Conservation (phyloP, 169 alveolate genomes). For the Theileria equi region DNA sequence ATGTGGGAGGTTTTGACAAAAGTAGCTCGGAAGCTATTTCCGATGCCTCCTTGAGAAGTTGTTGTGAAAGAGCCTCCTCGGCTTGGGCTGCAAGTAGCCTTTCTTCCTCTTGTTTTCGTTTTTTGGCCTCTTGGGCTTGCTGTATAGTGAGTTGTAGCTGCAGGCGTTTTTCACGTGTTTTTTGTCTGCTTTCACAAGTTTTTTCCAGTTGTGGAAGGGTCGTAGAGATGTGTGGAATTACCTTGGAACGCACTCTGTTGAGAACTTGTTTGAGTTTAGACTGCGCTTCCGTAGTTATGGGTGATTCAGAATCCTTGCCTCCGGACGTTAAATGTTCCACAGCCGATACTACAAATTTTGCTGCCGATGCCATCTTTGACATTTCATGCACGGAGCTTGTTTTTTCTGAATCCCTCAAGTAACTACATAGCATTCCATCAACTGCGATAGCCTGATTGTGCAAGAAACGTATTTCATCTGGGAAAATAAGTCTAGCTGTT, state of each 20-base stretch:
- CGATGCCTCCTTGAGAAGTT: constrained; percentile 64
- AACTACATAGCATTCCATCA: constrained; percentile 43
- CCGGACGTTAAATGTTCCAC: constrained; percentile 20
- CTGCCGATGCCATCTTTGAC: constrained; percentile 34
- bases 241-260: constrained; percentile 25
- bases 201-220: constrained; percentile 58
- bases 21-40: constrained; percentile 61
- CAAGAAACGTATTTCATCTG: constrained; percentile 16
- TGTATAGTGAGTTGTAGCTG: constrained; percentile 62
- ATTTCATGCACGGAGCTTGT: constrained; percentile 45
- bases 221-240: constrained; percentile 55
- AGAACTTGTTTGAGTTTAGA: constrained; percentile 43
- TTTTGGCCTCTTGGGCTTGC: constrained; percentile 61
- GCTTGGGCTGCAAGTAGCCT: constrained; percentile 44
- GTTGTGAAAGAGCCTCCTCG: constrained; percentile 47
- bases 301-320: neutral
- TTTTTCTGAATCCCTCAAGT: constrained; percentile 44
- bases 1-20: constrained; percentile 14
- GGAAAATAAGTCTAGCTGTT: constrained; percentile 35
- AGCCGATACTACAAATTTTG: constrained; percentile 13
- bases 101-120: constrained; percentile 29
- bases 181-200: constrained; percentile 25
- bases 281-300: constrained; percentile 20
- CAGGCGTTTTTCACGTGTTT: constrained; percentile 46
- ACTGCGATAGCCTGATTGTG: constrained; percentile 48